Evolutionary conservation across 2,329 filamentous ascomycete species (phyloP).

Genomic region (Fusarium sp.): DNA sequence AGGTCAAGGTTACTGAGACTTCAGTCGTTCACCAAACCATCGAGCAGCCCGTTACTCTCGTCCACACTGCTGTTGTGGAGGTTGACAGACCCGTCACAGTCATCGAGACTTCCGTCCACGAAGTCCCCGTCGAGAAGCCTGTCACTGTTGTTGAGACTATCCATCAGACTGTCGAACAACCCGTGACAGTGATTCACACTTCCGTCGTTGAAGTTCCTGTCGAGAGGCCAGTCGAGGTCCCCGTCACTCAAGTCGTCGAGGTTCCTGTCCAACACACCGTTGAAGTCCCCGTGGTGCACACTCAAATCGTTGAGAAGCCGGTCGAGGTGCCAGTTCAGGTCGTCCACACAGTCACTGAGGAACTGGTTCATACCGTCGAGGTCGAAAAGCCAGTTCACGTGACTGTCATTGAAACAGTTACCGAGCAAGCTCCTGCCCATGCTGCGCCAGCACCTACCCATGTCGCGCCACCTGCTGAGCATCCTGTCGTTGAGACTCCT

Average conservation of each 20-base stretch:
- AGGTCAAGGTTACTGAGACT: constrained; percentile 13
- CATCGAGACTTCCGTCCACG: constrained; percentile 6
- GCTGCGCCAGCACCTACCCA: neutral
- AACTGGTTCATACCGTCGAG: neutral
- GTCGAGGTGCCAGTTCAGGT: constrained; percentile 12
- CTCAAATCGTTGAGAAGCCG: constrained; percentile 7
- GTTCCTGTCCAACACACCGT: constrained; percentile 8
- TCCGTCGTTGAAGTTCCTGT: constrained; percentile 16
- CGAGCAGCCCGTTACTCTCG: constrained; percentile 9
- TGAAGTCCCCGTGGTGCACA: constrained; percentile 9
- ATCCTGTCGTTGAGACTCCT: neutral
- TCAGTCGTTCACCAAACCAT: constrained; percentile 19
- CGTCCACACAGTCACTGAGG: constrained; percentile 7
- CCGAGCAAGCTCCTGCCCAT: constrained; percentile 4
- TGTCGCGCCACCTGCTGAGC: neutral
- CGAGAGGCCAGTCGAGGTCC: constrained; percentile 19
- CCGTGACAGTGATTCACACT: constrained; percentile 12
- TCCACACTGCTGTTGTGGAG: constrained; percentile 26
- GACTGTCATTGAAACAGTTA: constrained; percentile 16
- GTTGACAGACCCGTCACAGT: constrained; percentile 9
- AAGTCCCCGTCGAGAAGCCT: constrained; percentile 2
- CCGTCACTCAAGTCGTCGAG: constrained; percentile 4
- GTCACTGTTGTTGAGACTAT: constrained; percentile 22
- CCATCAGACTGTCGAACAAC: neutral
- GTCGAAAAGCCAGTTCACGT: constrained; percentile 18